phyloP scores from a whole-genome alignment of 129 eudicot genomes.

The Centaurea solstitialis region DNA sequence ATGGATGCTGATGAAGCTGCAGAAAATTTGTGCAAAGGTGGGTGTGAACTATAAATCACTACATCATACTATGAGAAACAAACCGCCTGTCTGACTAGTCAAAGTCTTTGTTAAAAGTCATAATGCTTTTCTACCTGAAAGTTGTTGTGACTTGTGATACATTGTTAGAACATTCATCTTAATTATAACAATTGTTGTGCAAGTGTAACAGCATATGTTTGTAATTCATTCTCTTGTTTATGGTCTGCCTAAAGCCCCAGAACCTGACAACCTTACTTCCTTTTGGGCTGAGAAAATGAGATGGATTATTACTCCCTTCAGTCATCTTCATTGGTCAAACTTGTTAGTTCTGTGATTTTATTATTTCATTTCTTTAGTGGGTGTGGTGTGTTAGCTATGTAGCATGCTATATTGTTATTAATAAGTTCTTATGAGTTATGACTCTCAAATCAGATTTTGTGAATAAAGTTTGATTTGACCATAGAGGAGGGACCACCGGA shows the following conservation, averaged over 20 bases:
- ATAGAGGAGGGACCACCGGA: neutral
- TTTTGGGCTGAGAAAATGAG: neutral
- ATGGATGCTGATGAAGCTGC: neutral
- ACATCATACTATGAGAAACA: neutral
- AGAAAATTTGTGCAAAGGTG: neutral
- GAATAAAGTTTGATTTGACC: neutral
- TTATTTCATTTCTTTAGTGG: neutral
- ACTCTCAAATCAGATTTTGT: neutral
- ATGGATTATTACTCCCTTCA: too few relatives aligned
- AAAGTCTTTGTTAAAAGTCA: too few relatives aligned
- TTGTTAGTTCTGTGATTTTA: neutral
- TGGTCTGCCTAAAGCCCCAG: neutral
- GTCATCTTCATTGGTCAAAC: neutral
- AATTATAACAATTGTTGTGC: neutral
- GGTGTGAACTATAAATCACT: neutral
- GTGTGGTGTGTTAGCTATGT: neutral
- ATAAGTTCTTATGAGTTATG: neutral
- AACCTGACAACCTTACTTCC: neutral
- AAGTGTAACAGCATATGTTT: neutral
- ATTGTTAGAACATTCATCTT: neutral
- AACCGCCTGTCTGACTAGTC: neutral
- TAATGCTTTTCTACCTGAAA: neutral
- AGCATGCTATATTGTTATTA: neutral
- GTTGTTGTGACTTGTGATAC: neutral
- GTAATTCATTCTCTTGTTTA: neutral